Evolutionary conservation across 1,284 basidiomycete genomes (phyloP), one percentile per base, ranked within the genome.

Genomic region (Trametes hirsuta): DNA sequence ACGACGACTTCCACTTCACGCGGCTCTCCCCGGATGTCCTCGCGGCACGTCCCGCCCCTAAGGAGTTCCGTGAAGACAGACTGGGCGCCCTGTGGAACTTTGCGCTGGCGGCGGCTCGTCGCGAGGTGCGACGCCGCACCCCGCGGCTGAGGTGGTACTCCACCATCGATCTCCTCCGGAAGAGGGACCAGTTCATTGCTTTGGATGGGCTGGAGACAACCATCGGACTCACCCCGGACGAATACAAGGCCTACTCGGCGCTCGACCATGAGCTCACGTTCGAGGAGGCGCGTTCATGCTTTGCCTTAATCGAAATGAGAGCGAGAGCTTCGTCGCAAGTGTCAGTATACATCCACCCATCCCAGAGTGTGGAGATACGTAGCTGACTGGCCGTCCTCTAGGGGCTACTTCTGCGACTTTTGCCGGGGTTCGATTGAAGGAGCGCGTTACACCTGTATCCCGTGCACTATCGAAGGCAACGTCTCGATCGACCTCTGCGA

Each of bases 21-120:
- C 59, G 59, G 4, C 21, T 59, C 8, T 18, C 59, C 10, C 54
- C 53, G 25, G 63, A 61, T 4, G 9, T 51, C 15, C 45, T 64
- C 37, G 48, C 53, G 37, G 58, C 49, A 30, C 60, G 59, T n/a
- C 59, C 59, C 2, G 30, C 40, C 2, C 57, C 57, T 1, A 3
- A 5, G 15, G 49, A 49, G 15, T 37, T 53, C 18, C 9, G 34
- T 9, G 41, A 40, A 40, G 42, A 55, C 46, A 46, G 34, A 46
- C 41, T 53, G 1, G n/a, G n/a, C 11, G 62, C 62, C 2, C 44
- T 64, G 10, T 64, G 62, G 62, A 50, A 35, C 4, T 64, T 52
- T 37, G 62, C 59, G 15, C 45, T 61, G 10, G 30, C 12, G 1
- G 53, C 50, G 11, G 45, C 50, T 2, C 49, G n/a, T 36, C 49